Evolutionary conservation across 192 early-diverging fungal genomes (phyloP), one percentile per base, ranked within the genome.

Genomic region (Coemansia sp.): DNA sequence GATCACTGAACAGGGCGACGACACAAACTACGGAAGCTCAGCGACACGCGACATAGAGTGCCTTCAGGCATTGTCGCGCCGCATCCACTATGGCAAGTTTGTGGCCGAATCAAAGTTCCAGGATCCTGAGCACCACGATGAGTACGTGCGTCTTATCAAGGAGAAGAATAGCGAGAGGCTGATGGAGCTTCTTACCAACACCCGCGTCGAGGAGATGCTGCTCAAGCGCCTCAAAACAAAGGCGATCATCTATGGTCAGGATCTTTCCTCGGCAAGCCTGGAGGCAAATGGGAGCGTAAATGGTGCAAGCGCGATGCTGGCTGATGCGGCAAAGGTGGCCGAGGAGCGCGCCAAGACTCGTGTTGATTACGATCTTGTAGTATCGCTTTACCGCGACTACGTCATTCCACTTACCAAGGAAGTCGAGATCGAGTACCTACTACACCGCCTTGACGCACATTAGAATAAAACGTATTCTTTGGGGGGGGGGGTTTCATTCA

Each of bases 61-160:
- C 23, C 75, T 99, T 23, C 97, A 99, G 78, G 86, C 92, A 0
- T 83, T 99, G 30, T 93, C 91, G 64, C 86, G 92, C 46, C 86
- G 97, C 61, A 96, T 99, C 66, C 97, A 99, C 80, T 96, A 94
- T 65, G 97, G 94, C 53, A 98, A 97, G 74, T 99, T 95, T 72
- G 91, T 97, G 29, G 95, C 95, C 25, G 97, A 99, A 74, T 90
- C 95, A 23, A 99, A 99, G 81, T 99, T 99, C 79, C 88, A 84
- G 64, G 95, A 90, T 75, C 90, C 86, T 35, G 68, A 63, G 52
- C 69, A 75, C n/a, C 94, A 94, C 68, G 81, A 84, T 42, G 75
- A 85, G 66, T 96, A 95, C 63, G 91, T 95, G 18, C 66, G 65
- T 18, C 73, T 90, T 35, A 96, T 96, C 71, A 77, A 87, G 59